Evolutionary conservation across 257 asterid species (phyloP), one percentile per base, ranked within the genome.

Genomic region (Solanum chilense): DNA sequence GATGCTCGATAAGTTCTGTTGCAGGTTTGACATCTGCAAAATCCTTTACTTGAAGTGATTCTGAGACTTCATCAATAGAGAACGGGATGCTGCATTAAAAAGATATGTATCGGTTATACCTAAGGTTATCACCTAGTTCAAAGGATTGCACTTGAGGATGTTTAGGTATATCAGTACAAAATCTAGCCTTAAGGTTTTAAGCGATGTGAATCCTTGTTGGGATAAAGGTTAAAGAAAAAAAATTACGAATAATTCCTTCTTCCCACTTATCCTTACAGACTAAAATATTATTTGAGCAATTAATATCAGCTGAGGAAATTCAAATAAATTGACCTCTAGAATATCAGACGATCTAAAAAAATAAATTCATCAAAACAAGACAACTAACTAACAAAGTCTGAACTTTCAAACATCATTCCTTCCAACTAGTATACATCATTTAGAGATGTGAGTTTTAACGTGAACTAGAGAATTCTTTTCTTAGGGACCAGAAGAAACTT

Each of bases 1-100:
- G 95, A 92, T 95, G 91, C 90, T 93, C 94, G 58, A 94, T 90
- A 83, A 97, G 99, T 78, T 93, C 94, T 2, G 47, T 86, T 6
- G 96, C 98, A 35, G 99, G 98, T 89, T 95, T 90, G 86, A 97
- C 99, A 21, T 94, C 98, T 27, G 92, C 88, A 93, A 95, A 97
- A 87, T 96, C 99, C 93, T 94, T 95, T 76, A 89, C 96, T 88
- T 92, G 90, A 23, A 97, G 92, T 12, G 99, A 90, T 68, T 89
- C 90, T 7, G 98, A 93, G 60, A 97, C 94, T 27, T 97, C 99
- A 62, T 95, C 99, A 56, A 94, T 90, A 8, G 99, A 95, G 93
- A 97, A 97, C 0, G 98, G 99, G 84, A 96, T 97, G 94, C 99
- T 97, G 98, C 91, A 92, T 70, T 21, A 15, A 81, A 7, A 81